phyloP scores from a whole-genome alignment of 2,329 filamentous ascomycete genomes.

The Tolypocladium tropicale region DNA sequence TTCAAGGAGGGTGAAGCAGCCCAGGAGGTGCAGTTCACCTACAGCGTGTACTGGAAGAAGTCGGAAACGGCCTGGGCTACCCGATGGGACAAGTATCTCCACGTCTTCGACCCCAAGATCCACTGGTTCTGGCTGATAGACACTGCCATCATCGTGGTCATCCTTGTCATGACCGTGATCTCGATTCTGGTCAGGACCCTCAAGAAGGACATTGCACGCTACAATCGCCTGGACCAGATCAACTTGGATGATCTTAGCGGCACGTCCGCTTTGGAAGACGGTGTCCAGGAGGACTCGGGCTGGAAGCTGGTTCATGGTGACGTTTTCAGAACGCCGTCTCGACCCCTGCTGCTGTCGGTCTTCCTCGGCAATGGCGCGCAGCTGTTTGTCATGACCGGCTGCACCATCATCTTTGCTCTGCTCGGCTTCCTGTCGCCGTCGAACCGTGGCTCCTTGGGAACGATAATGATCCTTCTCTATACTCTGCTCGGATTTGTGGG shows the following conservation, averaged over 20 bases:
- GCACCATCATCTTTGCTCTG: constrained; percentile 87
- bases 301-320: constrained; percentile 98
- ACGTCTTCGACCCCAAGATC: constrained; percentile 95
- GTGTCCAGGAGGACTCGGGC: constrained; percentile 92
- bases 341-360: constrained; percentile 75
- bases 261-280: constrained; percentile 72
- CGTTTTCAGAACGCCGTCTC: constrained; percentile 81
- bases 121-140: constrained; percentile 99
- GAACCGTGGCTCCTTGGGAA: constrained; percentile 87
- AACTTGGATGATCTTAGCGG: constrained; percentile 82
- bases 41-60: constrained; percentile 81
- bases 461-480: constrained; percentile 87
- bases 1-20: constrained; percentile 48
- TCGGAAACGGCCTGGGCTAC: constrained; percentile 89
- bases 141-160: constrained; percentile 87
- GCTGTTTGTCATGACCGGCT: constrained; percentile 93
- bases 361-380: constrained; percentile 90
- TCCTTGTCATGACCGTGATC: constrained; percentile 81
- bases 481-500: constrained; percentile 87
- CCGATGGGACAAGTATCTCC: constrained; percentile 96
- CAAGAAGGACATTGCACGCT: constrained; percentile 90
- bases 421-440: constrained; percentile 92
- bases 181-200: constrained; percentile 85
- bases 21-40: constrained; percentile 69
- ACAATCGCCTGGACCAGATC: constrained; percentile 89